Conservation (phyloP, 805 yeast genomes). For the Metschnikowia continentalis region DNA sequence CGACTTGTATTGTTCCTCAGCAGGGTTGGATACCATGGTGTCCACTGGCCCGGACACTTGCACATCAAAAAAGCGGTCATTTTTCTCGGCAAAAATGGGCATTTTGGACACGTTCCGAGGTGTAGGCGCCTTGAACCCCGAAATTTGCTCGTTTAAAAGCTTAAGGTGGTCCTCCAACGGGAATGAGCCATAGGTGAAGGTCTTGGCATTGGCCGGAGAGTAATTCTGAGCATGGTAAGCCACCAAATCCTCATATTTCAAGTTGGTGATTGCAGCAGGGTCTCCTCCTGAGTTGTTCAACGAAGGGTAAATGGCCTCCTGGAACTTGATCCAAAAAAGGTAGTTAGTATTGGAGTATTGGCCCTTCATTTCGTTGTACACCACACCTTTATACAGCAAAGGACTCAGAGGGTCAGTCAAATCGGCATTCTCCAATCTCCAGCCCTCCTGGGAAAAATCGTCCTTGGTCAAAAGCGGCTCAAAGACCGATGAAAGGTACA, state of each 20-base stretch:
- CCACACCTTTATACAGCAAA: slow-evolving; percentile 86
- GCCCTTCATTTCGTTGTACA: slow-evolving; percentile 97
- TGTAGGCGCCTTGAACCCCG: slow-evolving; percentile 49
- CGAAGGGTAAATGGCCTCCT: slow-evolving; percentile 78
- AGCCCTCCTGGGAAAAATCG: slow-evolving; percentile 94
- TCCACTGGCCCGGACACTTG: slow-evolving; percentile 73
- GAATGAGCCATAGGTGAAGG: slow-evolving; percentile 84
- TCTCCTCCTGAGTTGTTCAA: slow-evolving; percentile 93
- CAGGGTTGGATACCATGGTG: slow-evolving; percentile 45
- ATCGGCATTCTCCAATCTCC: slow-evolving; percentile 82
- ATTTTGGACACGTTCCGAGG: slow-evolving; percentile 23
- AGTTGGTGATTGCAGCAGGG: slow-evolving; percentile 71
- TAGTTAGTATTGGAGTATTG: slow-evolving; percentile 88
- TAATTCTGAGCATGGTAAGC: slow-evolving; percentile 73
- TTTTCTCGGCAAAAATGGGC: slow-evolving; percentile 42
- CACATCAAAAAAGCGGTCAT: slow-evolving; percentile 12
- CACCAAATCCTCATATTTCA: slow-evolving; percentile 69
- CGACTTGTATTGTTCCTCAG: slow-evolving; percentile 70
- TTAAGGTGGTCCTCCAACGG: slow-evolving; percentile 58
- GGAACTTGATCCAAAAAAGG: slow-evolving; percentile 77
- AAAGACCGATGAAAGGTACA: slow-evolving; percentile 82
- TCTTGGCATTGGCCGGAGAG: slow-evolving; percentile 85
- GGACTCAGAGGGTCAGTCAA: slow-evolving; percentile 56
- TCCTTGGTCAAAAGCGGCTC: slow-evolving; percentile 72
- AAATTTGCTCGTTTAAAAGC: slow-evolving; percentile 49